Conservation (phyloP, 2,329 filamentous ascomycete species). For the Dendryphion nanum region DNA sequence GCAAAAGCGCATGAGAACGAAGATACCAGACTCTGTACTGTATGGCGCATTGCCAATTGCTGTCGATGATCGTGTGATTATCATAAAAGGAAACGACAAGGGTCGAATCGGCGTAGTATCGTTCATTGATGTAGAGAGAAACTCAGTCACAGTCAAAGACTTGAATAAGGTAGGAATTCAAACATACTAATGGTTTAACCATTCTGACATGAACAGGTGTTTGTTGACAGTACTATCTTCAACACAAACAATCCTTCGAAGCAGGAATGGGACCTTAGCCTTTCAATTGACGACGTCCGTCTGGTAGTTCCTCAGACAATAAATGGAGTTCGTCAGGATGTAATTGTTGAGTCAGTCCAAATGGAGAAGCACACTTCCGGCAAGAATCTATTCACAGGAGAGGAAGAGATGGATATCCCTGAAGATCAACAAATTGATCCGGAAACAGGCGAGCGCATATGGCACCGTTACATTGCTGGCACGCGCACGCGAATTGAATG, state of each 20-base stretch:
- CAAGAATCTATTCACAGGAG: constrained; percentile 14
- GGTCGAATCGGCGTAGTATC: constrained; percentile 78
- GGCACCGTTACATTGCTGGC: constrained; percentile 37
- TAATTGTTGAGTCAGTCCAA: constrained; percentile 32
- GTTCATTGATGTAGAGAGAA: constrained; percentile 46
- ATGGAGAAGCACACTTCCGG: constrained; percentile 33
- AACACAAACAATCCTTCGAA: too few relatives aligned
- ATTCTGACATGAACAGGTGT: too few relatives aligned
- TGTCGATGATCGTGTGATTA: constrained; percentile 74
- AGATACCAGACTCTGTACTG: constrained; percentile 31
- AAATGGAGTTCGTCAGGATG: constrained; percentile 53
- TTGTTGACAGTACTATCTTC: too few relatives aligned
- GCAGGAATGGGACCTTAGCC: constrained; percentile 33
- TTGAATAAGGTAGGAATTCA: constrained; percentile 43
- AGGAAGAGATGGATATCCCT: constrained; percentile 16
- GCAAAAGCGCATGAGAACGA: neutral
- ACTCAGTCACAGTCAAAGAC: constrained; percentile 35
- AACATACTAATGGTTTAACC: too few relatives aligned
- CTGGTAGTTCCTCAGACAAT: constrained; percentile 60
- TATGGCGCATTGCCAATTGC: constrained; percentile 34
- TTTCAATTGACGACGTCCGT: constrained; percentile 71
- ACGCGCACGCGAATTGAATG: constrained; percentile 29
- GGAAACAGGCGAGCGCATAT: constrained; percentile 25
- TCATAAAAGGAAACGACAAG: constrained; percentile 74
- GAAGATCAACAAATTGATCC: constrained; percentile 31